Percentiles rank a stretch among this genome's conserved stretches.
Conservation (phyloP, 176 grass and related monocot species). For the Saccharum spontaneum region DNA sequence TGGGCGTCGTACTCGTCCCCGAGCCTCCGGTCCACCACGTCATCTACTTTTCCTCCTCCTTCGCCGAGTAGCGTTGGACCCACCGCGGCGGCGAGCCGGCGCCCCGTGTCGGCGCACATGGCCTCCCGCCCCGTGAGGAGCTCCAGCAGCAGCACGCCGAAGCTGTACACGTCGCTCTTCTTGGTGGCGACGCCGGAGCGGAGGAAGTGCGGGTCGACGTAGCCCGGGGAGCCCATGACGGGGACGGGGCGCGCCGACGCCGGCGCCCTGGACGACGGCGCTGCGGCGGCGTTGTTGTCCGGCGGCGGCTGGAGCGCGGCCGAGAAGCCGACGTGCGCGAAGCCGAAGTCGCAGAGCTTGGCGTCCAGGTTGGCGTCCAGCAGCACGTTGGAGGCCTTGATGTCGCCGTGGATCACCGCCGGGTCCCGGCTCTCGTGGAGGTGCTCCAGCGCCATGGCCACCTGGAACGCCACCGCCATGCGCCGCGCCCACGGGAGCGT, state of each 20-base stretch:
- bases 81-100: constrained; percentile 48
- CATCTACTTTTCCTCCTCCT: constrained; percentile 13
- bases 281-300: too few relatives aligned
- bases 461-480: constrained; percentile 62
- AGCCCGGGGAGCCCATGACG: constrained; percentile 75
- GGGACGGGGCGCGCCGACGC: background rate
- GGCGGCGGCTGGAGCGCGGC: constrained; percentile 38
- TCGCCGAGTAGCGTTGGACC: constrained; percentile 23
- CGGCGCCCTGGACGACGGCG: background rate
- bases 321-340: constrained; percentile 61
- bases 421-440: constrained; percentile 74
- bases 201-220: constrained; percentile 80
- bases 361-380: constrained; percentile 52
- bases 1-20: constrained; percentile 37
- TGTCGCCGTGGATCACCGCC: constrained; percentile 76
- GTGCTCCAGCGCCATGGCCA: constrained; percentile 74
- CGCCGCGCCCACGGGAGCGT: constrained; percentile 63
- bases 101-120: constrained; percentile 43
- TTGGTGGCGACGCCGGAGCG: constrained; percentile 71
- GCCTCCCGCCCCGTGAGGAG: constrained; percentile 64
- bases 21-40: constrained; percentile 58
- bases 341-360: constrained; percentile 88
- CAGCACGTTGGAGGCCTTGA: constrained; percentile 80
- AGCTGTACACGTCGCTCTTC: constrained; percentile 81
- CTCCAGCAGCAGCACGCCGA: constrained; percentile 69